Evolutionary conservation across 129 eudicot species (phyloP).

Genomic region (Lactuca sativa): DNA sequence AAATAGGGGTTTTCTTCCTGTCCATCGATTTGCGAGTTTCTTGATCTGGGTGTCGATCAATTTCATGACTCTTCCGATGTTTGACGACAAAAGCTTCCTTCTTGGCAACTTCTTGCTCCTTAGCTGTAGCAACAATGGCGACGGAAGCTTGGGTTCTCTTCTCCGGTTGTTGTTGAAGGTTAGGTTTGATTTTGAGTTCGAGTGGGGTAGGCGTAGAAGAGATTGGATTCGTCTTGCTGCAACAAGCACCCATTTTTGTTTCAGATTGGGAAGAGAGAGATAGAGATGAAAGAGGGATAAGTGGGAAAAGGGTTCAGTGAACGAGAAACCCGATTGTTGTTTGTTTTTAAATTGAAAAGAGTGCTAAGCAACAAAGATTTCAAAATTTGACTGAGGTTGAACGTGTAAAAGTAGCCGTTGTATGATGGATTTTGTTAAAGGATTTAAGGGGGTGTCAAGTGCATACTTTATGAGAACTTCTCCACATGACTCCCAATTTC

Average conservation of each 20-base stretch:
- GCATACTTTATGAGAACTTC: slow-evolving; percentile 21
- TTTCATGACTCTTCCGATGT: slow-evolving; percentile 71
- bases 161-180: not conserved
- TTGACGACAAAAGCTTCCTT: slow-evolving; percentile 63
- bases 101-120: slow-evolving; percentile 34
- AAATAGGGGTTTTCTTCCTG: slow-evolving; percentile 32
- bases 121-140: slow-evolving; percentile 12
- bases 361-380: slow-evolving; percentile 18
- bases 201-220: slow-evolving; percentile 27
- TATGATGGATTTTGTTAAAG: slow-evolving; percentile 4
- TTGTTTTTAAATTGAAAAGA: slow-evolving; percentile 24
- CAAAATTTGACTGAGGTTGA: slow-evolving; percentile 30
- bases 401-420: slow-evolving; percentile 38
- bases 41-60: slow-evolving; percentile 46
- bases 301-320: slow-evolving; percentile 22
- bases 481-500: slow-evolving; percentile 6
- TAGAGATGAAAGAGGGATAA: slow-evolving; percentile 12
- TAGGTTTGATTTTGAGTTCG: slow-evolving; percentile 26
- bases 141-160: not conserved
- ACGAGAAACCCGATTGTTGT: slow-evolving; percentile 8
- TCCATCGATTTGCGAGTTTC: slow-evolving; percentile 35
- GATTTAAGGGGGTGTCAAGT: slow-evolving; percentile 26
- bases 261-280: slow-evolving; percentile 1
- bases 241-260: slow-evolving; percentile 40
- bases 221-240: slow-evolving; percentile 21